Evolutionary conservation across 306 rosid genomes (phyloP).

Genomic region (Cajanus cajan): DNA sequence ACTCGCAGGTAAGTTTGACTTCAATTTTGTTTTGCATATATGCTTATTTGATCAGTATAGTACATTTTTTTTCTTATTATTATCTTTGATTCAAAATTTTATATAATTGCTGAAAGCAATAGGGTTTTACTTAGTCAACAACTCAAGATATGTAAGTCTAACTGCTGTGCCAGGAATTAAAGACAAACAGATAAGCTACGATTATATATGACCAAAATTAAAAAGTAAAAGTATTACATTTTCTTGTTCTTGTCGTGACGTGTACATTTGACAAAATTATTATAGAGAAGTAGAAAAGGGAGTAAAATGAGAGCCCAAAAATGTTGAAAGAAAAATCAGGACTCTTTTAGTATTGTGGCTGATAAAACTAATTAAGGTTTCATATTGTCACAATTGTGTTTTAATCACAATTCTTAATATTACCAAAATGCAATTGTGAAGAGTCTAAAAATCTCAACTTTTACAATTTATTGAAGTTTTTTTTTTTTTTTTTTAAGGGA

Average conservation of each 20-base stretch:
- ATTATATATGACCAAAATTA: not conserved
- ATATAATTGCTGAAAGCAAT: not conserved
- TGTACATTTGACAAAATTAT: not conserved
- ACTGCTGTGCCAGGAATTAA: not conserved
- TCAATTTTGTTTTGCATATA: not conserved
- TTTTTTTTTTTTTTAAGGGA: no score
- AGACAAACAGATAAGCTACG: conserved; percentile 2
- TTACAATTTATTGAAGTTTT: no score
- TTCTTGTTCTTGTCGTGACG: not conserved
- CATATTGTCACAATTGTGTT: not conserved
- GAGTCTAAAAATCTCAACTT: not conserved
- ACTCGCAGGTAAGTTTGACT: conserved; percentile 45
- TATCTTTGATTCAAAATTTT: not conserved
- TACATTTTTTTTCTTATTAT: not conserved
- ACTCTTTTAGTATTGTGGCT: not conserved
- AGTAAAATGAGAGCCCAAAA: no score
- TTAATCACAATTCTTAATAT: not conserved
- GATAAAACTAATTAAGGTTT: not conserved
- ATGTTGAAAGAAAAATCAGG: not conserved
- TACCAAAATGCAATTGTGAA: not conserved
- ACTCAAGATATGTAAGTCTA: not conserved
- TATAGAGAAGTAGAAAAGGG: not conserved
- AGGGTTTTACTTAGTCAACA: conserved; percentile 22
- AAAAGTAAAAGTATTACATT: not conserved
- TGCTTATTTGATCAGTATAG: not conserved